Conservation (phyloP, 495 filamentous ascomycete species). For the Articulospora tetracladia region DNA sequence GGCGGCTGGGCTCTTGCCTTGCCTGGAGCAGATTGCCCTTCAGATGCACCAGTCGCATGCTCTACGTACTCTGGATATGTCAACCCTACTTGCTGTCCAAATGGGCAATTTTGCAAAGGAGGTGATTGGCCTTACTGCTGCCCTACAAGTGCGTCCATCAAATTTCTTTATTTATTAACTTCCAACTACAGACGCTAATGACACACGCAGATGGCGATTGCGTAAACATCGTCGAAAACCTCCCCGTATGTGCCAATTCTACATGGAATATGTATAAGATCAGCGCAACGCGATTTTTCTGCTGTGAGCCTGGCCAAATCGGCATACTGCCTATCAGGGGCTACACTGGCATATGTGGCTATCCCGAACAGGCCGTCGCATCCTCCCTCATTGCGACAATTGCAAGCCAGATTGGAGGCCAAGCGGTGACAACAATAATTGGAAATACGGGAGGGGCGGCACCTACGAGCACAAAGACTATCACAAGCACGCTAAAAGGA, state of each 20-base stretch:
- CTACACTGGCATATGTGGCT: conserved; percentile 9
- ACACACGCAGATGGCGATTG: conserved; percentile 9
- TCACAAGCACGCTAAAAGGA: not conserved
- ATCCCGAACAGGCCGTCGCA: not conserved
- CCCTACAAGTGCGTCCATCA: conserved; percentile 8
- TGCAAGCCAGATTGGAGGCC: conserved; percentile 7
- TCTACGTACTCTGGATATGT: not conserved
- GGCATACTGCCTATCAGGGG: conserved; percentile 7
- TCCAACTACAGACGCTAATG: not conserved
- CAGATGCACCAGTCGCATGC: conserved; percentile 10
- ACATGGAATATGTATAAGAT: conserved; percentile 16
- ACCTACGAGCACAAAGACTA: not conserved
- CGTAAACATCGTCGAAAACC: conserved; percentile 3
- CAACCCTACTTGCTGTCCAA: conserved; percentile 16
- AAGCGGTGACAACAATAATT: not conserved
- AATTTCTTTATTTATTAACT: not conserved
- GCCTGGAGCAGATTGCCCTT: conserved; percentile 14
- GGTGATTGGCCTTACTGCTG: conserved; percentile 5
- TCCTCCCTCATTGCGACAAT: conserved; percentile 7
- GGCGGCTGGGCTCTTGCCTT: conserved; percentile 19
- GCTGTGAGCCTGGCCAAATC: conserved; percentile 15
- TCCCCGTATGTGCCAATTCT: conserved; percentile 14
- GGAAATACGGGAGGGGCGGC: not conserved
- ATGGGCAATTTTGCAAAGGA: conserved; percentile 5
- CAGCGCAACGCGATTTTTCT: conserved; percentile 1